Conservation (phyloP, 495 filamentous ascomycete species). For the Aspergillus cavernicola region DNA sequence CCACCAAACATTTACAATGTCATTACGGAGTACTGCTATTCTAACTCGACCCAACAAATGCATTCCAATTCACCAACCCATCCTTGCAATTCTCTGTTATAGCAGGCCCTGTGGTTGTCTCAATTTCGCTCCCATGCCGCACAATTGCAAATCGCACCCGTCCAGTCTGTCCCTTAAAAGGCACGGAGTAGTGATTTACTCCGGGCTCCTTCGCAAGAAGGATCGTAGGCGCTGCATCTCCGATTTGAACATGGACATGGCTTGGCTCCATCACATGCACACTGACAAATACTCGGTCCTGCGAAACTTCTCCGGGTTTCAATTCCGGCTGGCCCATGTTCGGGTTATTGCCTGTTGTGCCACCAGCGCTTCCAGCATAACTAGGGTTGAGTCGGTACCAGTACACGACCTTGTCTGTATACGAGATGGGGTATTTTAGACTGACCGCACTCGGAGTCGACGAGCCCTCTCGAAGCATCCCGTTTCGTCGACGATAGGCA, state of each 20-base stretch:
- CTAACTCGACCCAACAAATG: conserved; percentile 39
- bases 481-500: conserved; percentile 53
- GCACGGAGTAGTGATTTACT: conserved; percentile 48
- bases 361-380: conserved; percentile 30
- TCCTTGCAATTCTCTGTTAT: conserved; percentile 46
- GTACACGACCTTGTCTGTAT: conserved; percentile 49
- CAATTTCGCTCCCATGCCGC: conserved; percentile 31
- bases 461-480: conserved; percentile 17
- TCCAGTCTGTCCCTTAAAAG: conserved; percentile 50
- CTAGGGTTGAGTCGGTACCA: conserved; percentile 58
- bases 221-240: conserved; percentile 36
- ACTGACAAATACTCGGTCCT: conserved; percentile 38
- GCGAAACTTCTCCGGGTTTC: conserved; percentile 22
- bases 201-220: conserved; percentile 37
- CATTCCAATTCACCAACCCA: conserved; percentile 51
- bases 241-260: conserved; percentile 50
- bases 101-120: conserved; percentile 38
- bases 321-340: conserved; percentile 24
- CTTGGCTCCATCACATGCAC: conserved; percentile 23
- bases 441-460: not conserved
- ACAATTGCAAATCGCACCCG: conserved; percentile 48
- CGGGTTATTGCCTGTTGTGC: conserved; percentile 39
- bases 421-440: conserved; percentile 12
- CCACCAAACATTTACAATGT: too few species aligned
- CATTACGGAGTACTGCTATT: too few species aligned